Evolutionary conservation across 129 eudicot species (phyloP), one percentile per base, ranked within the genome.

Genomic region (Deinandra increscens): DNA sequence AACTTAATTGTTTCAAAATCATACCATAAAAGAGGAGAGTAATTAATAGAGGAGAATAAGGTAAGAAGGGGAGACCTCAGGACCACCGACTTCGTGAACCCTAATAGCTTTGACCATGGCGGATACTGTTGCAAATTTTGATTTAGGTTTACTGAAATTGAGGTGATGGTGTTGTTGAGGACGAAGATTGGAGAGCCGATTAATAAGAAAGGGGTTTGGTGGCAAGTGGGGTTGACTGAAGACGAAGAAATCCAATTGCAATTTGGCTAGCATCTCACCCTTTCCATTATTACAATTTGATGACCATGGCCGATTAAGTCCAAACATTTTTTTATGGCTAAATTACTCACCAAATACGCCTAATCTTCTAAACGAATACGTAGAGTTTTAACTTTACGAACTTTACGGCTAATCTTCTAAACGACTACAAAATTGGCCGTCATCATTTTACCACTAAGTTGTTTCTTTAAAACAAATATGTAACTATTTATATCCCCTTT

Each of bases 21-120:
- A n/a, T n/a, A n/a, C n/a, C n/a, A n/a, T n/a, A n/a, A n/a, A n/a
- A n/a, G n/a, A n/a, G n/a, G n/a, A n/a, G n/a, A n/a, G n/a, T n/a
- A 75, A 66, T 6, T 34, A 3, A 53, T 46, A 59, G 26, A 42
- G 44, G 13, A 17, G 29, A 46, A 12, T 6, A 59, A 60, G 42
- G 53, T 58, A 58, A 69, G 36, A 64, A 38, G 68, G 59, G 72
- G 15, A 69, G 38, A 89, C 96, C 96, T 89, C 82, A 43, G 89
- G 90, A 58, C 84, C 94, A 10, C 96, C 96, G 33, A 71, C 67
- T 79, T 89, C 79, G 68, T 86, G 90, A 48, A 89, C 83, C 83
- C 96, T 89, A 38, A 89, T 84, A 9, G 94, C 90, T 80, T 86
- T 89, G 51, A 86, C 88, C 96, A 89, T 89, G 72, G 69, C 71